Conservation (phyloP, 805 yeast species). For the Schwanniomyces occidentalis region DNA sequence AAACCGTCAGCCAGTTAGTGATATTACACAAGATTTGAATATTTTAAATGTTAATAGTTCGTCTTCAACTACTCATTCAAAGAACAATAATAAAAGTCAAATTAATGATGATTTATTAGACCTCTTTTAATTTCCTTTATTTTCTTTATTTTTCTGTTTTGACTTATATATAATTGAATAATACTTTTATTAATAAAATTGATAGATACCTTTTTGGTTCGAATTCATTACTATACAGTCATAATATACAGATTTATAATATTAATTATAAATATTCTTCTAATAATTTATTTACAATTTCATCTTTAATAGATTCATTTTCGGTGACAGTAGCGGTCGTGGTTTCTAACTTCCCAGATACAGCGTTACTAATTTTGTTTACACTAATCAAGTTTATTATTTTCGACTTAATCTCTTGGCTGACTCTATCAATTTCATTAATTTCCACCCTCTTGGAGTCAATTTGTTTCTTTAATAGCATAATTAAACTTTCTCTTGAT, state of each 20-base stretch:
- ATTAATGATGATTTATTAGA: conserved; percentile 37
- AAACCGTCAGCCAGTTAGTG: conserved; percentile 3
- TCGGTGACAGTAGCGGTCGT: background rate
- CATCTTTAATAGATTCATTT: conserved; percentile 3
- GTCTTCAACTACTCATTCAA: conserved; percentile 5
- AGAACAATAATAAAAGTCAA: conserved; percentile 7
- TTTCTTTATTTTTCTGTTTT: background rate
- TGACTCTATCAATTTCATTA: conserved; percentile 40
- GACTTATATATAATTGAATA: too few species aligned
- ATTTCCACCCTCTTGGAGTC: conserved; percentile 61
- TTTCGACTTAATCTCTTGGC: conserved; percentile 37
- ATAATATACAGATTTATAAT: conserved; percentile 2
- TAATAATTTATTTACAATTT: conserved; percentile 8
- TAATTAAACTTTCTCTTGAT: conserved; percentile 82
- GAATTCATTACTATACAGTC: conserved; percentile 5
- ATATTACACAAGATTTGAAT: conserved; percentile 10
- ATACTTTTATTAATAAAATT: background rate
- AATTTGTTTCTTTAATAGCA: conserved; percentile 70
- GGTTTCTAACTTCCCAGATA: too few species aligned
- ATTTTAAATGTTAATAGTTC: conserved; percentile 9
- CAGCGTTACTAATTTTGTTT: too few species aligned
- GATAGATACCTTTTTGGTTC: background rate
- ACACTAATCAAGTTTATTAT: conserved; percentile 31
- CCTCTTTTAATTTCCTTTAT: conserved; percentile 22
- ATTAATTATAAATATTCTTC: conserved; percentile 3